phyloP scores from a whole-genome alignment of 169 alveolate species.

The Blepharisma undulans region DNA sequence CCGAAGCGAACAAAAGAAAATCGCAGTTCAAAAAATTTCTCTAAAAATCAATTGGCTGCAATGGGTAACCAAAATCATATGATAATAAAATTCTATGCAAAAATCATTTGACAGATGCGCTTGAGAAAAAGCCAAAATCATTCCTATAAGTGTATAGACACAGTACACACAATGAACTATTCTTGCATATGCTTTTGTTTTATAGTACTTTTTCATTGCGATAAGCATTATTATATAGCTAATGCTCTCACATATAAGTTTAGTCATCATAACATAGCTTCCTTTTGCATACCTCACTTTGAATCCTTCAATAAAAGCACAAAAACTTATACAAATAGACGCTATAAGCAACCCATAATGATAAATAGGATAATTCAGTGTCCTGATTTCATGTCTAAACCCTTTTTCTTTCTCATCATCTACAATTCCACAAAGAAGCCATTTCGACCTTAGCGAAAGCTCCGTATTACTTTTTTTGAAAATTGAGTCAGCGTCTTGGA shows the following conservation, averaged over 20 bases:
- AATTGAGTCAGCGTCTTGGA: background rate
- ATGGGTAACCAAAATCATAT: background rate
- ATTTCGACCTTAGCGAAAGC: background rate
- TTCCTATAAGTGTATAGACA: background rate
- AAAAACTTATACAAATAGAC: background rate
- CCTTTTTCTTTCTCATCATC: background rate
- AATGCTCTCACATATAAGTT: background rate
- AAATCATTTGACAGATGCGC: background rate
- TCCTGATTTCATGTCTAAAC: background rate
- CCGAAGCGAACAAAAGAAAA: background rate
- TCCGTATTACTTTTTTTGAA: background rate
- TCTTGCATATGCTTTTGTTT: background rate
- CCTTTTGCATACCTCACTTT: background rate
- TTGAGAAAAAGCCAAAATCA: background rate
- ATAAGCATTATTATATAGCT: background rate
- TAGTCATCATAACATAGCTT: background rate
- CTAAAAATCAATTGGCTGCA: background rate
- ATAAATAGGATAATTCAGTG: background rate
- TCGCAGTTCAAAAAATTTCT: background rate
- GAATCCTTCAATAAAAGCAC: background rate
- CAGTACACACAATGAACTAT: background rate
- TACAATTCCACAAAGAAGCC: background rate
- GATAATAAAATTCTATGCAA: background rate
- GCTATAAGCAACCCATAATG: background rate
- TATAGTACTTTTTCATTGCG: background rate